A percentile compares a stretch with the other conserved stretches of the same genome.
phyloP scores from a whole-genome alignment of 1,284 basidiomycete species.

The Testicularia cyperi region DNA sequence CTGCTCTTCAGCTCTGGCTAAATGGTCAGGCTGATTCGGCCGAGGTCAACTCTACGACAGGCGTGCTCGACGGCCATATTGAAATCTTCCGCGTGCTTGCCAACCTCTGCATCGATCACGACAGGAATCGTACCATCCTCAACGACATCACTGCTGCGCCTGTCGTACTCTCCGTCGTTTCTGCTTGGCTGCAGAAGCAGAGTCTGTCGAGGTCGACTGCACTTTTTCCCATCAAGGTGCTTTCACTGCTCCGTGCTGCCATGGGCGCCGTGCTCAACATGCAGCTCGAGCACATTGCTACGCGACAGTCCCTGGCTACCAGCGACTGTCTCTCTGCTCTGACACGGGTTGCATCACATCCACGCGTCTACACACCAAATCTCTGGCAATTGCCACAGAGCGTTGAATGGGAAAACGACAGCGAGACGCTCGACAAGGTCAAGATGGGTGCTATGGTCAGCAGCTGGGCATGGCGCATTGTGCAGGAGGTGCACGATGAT shows the following conservation, averaged over 20 bases:
- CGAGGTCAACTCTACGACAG: conserved; percentile 6
- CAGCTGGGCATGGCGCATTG: conserved; percentile 28
- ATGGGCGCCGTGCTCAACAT: conserved; percentile 79
- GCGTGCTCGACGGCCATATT: conserved; percentile 27
- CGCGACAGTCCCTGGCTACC: conserved; percentile 40
- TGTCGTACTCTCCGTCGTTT: conserved; percentile 74
- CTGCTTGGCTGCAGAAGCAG: conserved; percentile 75
- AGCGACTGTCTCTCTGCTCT: conserved; percentile 13
- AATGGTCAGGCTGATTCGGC: conserved; percentile 5
- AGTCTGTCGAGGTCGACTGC: conserved; percentile 25
- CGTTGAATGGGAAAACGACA: conserved; percentile 21
- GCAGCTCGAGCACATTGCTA: conserved; percentile 69
- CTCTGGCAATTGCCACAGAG: conserved; percentile 22
- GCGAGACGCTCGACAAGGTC: conserved; percentile 14
- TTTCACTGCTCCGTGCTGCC: conserved; percentile 74
- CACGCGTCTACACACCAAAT: conserved; percentile 32
- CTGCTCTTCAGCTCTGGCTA: conserved; percentile 32
- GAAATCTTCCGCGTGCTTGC: conserved; percentile 45
- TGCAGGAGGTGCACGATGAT: conserved; percentile 36
- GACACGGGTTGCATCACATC: conserved; percentile 17
- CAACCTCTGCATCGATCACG: conserved; percentile 52
- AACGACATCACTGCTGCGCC: conserved; percentile 63
- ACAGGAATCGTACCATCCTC: conserved; percentile 25
- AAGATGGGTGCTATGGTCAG: conserved; percentile 28
- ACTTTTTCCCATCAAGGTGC: conserved; percentile 43